Evolutionary conservation across 768 basidiomycete genomes (phyloP).

Genomic region (Suillus variegatus): DNA sequence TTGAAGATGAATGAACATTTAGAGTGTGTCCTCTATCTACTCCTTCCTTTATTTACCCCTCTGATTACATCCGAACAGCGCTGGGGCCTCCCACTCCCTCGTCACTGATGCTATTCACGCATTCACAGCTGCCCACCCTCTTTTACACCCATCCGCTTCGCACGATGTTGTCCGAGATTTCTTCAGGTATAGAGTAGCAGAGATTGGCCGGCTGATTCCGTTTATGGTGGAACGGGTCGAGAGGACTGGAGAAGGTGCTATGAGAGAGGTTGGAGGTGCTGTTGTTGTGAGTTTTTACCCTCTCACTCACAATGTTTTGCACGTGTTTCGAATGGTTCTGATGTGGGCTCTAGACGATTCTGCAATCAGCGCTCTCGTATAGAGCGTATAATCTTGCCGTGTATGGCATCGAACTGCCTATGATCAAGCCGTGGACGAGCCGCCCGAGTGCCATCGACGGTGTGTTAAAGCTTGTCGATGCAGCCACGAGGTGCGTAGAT

Average conservation of each 20-base stretch:
- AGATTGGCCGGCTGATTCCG: constrained; percentile 69
- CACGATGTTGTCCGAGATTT: constrained; percentile 82
- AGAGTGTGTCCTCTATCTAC: constrained; percentile 42
- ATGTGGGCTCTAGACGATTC: constrained; percentile 52
- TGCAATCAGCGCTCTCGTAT: constrained; percentile 73
- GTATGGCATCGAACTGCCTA: constrained; percentile 76
- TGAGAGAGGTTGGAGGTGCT: constrained; percentile 44
- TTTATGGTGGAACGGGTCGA: constrained; percentile 46
- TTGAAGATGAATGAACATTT: constrained; percentile 67
- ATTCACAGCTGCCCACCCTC: constrained; percentile 54
- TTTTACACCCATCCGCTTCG: constrained; percentile 26
- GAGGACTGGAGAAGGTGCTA: constrained; percentile 21
- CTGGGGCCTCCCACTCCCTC: constrained; percentile 57
- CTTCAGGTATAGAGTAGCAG: constrained; percentile 68
- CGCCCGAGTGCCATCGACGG: constrained; percentile 65
- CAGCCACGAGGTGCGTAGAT: constrained; percentile 40
- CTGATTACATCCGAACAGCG: constrained; percentile 34
- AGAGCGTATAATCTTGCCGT: constrained; percentile 68
- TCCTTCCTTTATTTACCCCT: not conserved
- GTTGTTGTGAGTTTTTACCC: constrained; percentile 55
- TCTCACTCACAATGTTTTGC: not conserved
- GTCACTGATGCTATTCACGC: constrained; percentile 69
- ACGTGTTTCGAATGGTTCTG: not conserved
- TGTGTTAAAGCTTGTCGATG: constrained; percentile 69
- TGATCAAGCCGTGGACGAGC: constrained; percentile 86